Base-by-base conservation (phyloP, 106 monocot genomes). In the Acorus gramineus region DNA sequence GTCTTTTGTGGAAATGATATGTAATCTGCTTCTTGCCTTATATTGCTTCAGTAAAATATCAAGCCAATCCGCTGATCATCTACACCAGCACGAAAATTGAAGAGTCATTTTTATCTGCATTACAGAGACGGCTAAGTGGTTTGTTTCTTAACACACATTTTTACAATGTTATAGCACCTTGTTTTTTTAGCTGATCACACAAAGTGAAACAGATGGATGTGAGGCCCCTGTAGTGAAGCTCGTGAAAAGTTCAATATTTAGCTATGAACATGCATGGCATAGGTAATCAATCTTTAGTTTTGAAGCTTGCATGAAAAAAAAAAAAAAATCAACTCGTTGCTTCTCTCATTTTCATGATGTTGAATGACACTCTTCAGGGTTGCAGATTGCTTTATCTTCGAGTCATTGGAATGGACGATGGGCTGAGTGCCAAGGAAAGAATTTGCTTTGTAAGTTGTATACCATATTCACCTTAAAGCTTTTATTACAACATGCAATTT, bases 191-290 rank as follows among this genome's bases (percentile, higher is more conserved):
- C 70, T 65, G 57, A 85, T 47, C 57, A 69, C 49, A 8, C 28
- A 76, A 46, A 71, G 52, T 45, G 76, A 11, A 66, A 47, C 70
- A 96, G 91, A 69, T 70, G 70, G 49, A 68, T 72, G 66, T 61
- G 83, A 77, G 28, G 45, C 74, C 8, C 53, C 65, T 63, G 77
- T 63, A 46, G 88, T 98, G 68, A 98, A 88, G 75, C 87, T 88
- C 50, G 60, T 98, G 53, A 76, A 74, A 73, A 87, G 92, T 71
- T 87, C 98, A 66, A 63, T 85, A 45, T 98, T 92, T 77, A 98
- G 91, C 72, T 91, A 98, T 74, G 98, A 98, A 74, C 98, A 92
- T 71, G 91, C 98, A 62, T 98, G 98, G 87, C 91, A 98, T 74
- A 92, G 98, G 95, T 87, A 65, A 52, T 46, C 3, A 28, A 28